phyloP scores from a whole-genome alignment of 2,329 filamentous ascomycete genomes.

The Trichophyton verrucosum region DNA sequence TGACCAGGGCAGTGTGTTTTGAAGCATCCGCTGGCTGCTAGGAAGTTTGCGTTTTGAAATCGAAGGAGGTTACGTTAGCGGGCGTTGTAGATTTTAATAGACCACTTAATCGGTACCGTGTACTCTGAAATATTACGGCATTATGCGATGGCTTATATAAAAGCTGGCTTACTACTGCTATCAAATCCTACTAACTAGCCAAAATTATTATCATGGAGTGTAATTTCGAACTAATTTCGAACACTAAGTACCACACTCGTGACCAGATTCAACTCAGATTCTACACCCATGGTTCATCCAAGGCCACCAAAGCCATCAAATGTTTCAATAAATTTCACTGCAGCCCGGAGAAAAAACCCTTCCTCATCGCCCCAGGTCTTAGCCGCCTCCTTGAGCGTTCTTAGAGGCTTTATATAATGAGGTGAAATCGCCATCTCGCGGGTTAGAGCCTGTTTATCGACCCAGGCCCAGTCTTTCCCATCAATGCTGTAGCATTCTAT shows the following conservation, averaged over 20 bases:
- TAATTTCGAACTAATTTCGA: not conserved
- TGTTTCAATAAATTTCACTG: conserved; percentile 37
- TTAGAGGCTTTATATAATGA: conserved; percentile 74
- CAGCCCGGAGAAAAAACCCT: conserved; percentile 38
- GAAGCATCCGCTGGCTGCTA: not conserved
- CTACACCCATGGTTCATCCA: not conserved
- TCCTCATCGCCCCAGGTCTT: conserved; percentile 35
- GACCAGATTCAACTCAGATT: conserved; percentile 6
- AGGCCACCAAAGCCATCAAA: conserved; percentile 24
- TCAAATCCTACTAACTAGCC: no score
- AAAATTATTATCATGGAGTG: not conserved
- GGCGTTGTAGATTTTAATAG: not conserved
- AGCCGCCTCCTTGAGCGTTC: conserved; percentile 60
- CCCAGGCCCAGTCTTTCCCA: conserved; percentile 62
- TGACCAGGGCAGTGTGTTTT: not conserved
- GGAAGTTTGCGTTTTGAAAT: not conserved
- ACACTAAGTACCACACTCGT: not conserved
- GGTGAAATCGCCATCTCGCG: conserved; percentile 58
- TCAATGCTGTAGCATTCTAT: conserved; percentile 50
- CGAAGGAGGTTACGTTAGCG: not conserved
- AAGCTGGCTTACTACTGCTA: no score
- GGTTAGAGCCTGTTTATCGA: conserved; percentile 57
- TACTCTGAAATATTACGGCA: not conserved
- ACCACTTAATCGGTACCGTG: not conserved
- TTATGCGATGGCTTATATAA: no score